Evolutionary conservation across 2,329 filamentous ascomycete species (phyloP).

Genomic region (Calonectria ilicicola): DNA sequence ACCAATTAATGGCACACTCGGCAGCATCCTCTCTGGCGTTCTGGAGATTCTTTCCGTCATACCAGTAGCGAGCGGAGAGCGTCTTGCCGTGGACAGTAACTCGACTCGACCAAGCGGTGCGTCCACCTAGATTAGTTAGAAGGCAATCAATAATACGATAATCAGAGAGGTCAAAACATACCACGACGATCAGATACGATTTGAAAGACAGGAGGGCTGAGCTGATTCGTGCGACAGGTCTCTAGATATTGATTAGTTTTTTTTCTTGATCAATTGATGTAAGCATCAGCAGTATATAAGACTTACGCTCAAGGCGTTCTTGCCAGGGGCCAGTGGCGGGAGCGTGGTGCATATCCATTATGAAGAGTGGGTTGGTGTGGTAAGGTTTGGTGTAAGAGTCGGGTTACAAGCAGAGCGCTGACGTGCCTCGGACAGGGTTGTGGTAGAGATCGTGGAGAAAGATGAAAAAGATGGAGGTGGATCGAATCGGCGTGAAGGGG

Average conservation of each 20-base stretch:
- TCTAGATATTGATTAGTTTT: slow-evolving; percentile 54
- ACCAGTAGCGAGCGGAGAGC: slow-evolving; percentile 86
- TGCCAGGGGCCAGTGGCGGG: slow-evolving; percentile 60
- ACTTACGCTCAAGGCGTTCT: slow-evolving; percentile 66
- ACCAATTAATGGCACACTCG: slow-evolving; percentile 77
- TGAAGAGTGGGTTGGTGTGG: slow-evolving; percentile 4
- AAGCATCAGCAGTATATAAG: background rate
- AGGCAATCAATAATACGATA: background rate
- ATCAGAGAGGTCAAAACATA: slow-evolving; percentile 50
- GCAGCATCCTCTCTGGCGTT: slow-evolving; percentile 94
- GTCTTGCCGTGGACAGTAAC: slow-evolving; percentile 77
- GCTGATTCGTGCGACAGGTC: slow-evolving; percentile 66
- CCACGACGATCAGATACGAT: slow-evolving; percentile 82
- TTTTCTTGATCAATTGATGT: background rate
- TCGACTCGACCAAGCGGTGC: slow-evolving; percentile 89
- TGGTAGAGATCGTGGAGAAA: background rate
- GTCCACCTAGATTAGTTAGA: slow-evolving; percentile 71
- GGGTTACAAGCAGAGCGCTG: background rate
- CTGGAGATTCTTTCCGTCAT: slow-evolving; percentile 88
- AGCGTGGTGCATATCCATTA: slow-evolving; percentile 38
- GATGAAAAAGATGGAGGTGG: slow-evolving; percentile 12
- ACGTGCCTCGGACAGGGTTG: background rate
- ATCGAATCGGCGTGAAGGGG: slow-evolving; percentile 7
- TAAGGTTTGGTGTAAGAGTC: background rate
- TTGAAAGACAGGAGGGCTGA: slow-evolving; percentile 71